A percentile compares a stretch with the other conserved stretches of the same genome.
phyloP scores from a whole-genome alignment of 2,329 filamentous ascomycete species.

The Exophiala phaeomuriformis region DNA sequence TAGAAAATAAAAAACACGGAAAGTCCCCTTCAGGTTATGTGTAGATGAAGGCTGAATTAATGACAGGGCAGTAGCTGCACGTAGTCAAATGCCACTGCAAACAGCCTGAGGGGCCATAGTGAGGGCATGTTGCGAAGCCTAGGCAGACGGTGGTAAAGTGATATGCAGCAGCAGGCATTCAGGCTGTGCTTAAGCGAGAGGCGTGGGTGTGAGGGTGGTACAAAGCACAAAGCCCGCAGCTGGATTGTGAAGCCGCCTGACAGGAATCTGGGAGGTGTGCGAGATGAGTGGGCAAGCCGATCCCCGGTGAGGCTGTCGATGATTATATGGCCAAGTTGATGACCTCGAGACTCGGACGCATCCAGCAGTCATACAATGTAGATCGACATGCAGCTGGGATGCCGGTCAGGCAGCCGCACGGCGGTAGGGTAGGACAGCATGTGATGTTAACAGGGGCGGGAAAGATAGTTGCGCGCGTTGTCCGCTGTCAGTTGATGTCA shows the following conservation, averaged over 20 bases:
- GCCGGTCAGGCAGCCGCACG: no score
- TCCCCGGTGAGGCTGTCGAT: not conserved
- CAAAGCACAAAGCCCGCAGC: not conserved
- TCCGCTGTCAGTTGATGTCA: conserved; percentile 19
- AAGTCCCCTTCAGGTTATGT: not conserved
- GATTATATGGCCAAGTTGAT: not conserved
- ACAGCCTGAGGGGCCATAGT: not conserved
- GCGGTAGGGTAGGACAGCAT: not conserved
- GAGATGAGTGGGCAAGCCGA: not conserved
- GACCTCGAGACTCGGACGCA: not conserved
- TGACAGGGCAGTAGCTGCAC: conserved; percentile 2
- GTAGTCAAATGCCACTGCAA: not conserved
- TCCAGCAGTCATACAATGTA: no score
- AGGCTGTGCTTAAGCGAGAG: not conserved
- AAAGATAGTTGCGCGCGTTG: conserved; percentile 1
- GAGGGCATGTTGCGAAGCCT: not conserved
- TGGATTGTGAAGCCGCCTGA: not conserved
- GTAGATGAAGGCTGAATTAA: conserved; percentile 14
- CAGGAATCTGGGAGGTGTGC: not conserved
- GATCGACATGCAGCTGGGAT: no score
- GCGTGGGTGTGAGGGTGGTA: not conserved
- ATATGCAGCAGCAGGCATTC: not conserved
- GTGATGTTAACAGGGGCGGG: not conserved
- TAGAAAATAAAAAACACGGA: not conserved
- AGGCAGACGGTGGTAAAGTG: no score